Evolutionary conservation across 225 moss, liverwort and hornwort species (phyloP), one percentile per base, ranked within the genome.

Genomic region (Anthoceros angustus): DNA sequence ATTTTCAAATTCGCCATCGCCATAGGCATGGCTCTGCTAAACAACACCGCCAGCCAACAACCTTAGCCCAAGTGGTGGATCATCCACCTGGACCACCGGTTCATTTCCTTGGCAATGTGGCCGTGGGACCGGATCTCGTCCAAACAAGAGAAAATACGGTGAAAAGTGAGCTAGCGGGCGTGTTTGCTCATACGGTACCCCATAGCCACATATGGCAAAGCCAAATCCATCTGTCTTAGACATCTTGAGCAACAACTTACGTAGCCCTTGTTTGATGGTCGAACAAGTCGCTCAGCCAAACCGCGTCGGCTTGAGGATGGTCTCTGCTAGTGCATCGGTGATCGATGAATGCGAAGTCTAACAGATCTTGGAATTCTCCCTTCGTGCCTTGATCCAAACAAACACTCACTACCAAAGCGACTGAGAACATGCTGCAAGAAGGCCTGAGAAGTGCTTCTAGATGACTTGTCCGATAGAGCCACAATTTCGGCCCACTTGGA

Each of bases 401-500:
- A 45, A 16, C 3, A 66, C 21, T 66, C 50, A 50, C 0, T 0
- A 50, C n/a, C n/a, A n/a, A n/a, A n/a, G n/a, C n/a, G n/a, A n/a
- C n/a, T n/a, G n/a, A n/a, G n/a, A n/a, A n/a, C n/a, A n/a, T n/a
- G n/a, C n/a, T 60, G 32, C 12, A 71, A 26, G 18, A 49, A 45
- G 2, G 43, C 25, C 3, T 66, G 42, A 7, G 26, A 12, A 40
- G 65, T 42, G 8, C 40, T 41, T n/a, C n/a, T n/a, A 42, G 65
- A 49, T 6, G 7, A 9, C 41, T 66, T 5, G 55, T n/a, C n/a
- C n/a, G n/a, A 10, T 10, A 71, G 5, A 3, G 49, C 12, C 4
- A 71, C 48, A 9, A 71, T 5, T 16, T 71, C 49, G n/a, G 66
- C 24, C 39, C 65, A 71, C 49, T 71, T 71, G 0, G 42, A 66